Evolutionary conservation across 1,139 yeast genomes (phyloP), one percentile per base, ranked within the genome.

Genomic region (Yamadazyma trypodendri): DNA sequence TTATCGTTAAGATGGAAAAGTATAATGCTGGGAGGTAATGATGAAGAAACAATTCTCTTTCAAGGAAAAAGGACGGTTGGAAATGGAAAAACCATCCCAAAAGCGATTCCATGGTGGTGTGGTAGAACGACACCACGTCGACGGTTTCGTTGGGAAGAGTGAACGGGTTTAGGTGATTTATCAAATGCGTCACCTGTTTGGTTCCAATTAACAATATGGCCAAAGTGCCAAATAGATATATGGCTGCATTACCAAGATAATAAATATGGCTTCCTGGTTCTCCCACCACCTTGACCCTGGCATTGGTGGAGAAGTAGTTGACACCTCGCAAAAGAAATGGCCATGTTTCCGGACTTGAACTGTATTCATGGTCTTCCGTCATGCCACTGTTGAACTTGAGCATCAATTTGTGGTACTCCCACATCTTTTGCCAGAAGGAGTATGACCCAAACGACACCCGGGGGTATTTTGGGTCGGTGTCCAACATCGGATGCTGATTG

Each of bases 401-500:
- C 65, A 69, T 65, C 6, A 65, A 63, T 22, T 44, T 44, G 43
- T 68, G 74, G 38, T 64, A 61, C 40, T 69, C 72, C 35, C 47
- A 34, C 4, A 69, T 22, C 43, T 67, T 67, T 27, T 47, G 37
- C 46, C 54, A 58, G 38, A 68, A 64, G 1, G 61, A 44, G 36
- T 50, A 56, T 9, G 49, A 41, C 12, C 40, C 43, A 34, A 59
- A 46, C 29, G 60, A 51, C 13, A 70, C 61, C 32, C 60, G 57
- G 13, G 62, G 69, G 17, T 43, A 42, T n/a, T 35, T 52, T 55
- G 29, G 18, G 28, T 65, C 59, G 11, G 61, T 48, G 16, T 61
- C 66, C 7, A 65, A 48, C 4, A 56, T 41, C 2, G 85, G 84
- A 52, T 80, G 83, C n/a, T 62, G 58, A 48, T 80, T 80, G 41